Percentiles rank a stretch among this genome's conserved stretches.
These are phyloP conservation scores for Fusarium sp. DNA, from an alignment of 2,329 filamentous ascomycete genomes.

Conservation along the genomic window DNA sequence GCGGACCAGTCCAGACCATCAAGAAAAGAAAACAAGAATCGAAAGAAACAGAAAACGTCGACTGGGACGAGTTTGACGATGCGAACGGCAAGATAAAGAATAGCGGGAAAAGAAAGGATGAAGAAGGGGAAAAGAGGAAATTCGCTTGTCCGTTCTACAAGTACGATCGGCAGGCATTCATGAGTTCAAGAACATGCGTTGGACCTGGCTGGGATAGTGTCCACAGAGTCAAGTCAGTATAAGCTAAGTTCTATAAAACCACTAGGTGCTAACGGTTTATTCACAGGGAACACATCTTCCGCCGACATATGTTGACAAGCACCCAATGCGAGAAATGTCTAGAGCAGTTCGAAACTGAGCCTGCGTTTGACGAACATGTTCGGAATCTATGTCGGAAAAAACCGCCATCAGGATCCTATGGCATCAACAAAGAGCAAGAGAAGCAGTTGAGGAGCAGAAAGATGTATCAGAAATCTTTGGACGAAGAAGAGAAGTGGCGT, in stretches of 20 bases:
- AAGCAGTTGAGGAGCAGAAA: background rate
- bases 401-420: background rate
- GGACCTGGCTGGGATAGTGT: background rate
- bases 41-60: background rate
- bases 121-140: background rate
- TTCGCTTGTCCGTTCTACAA: background rate
- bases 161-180: background rate
- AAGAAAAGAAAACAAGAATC: background rate
- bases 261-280: background rate
- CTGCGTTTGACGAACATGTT: background rate
- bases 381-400: background rate
- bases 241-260: background rate
- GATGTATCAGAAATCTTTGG: background rate
- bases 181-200: background rate
- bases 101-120: background rate
- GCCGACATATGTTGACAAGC: background rate
- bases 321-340: background rate
- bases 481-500: background rate
- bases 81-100: background rate
- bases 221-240: background rate
- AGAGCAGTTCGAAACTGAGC: background rate
- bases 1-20: background rate
- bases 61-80: background rate
- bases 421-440: background rate
- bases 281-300: background rate